Evolutionary conservation across 2,329 filamentous ascomycete genomes (phyloP), one percentile per base, ranked within the genome.

Genomic region (Cladosporium sp.): DNA sequence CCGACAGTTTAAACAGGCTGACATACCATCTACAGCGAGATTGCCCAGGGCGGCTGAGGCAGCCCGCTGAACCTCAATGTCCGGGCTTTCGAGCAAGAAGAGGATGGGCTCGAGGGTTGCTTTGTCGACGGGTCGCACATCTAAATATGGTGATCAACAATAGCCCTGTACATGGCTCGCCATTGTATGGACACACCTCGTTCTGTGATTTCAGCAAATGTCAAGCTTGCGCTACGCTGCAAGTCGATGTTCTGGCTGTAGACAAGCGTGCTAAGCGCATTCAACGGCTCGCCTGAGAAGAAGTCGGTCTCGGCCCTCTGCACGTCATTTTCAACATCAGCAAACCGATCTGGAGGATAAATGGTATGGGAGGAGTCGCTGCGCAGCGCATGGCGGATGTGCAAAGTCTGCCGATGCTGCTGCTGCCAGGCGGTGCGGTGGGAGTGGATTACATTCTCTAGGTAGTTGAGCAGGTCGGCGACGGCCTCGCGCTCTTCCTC

Each of bases 241-340:
- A 98, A 79, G 69, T 98, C 93, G 67, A 98, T 91, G 73, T 98
- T 98, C 71, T 97, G 91, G 51, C 93, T 98, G 69, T 95, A 98
- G 51, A 98, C 93, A 20, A 98, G 80, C 11, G 92, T 98, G 71
- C 89, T 96, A 51, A 98, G 76, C 39, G 93, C 92, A 71, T 87
- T 86, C 51, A 98, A 82, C 39, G 93, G 93, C 66, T 96, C 91
- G 71, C 93, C 93, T 32, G 88, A 85, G 73, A 98, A 98, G 81
- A 98, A 98, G 71, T 98, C 92, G 62, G 91, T 97, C 70, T 98
- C 93, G 66, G 85, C 86, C 67, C 93, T 86, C 93, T 96, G 68
- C 53, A 32, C 25, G 43, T 47, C 25, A 50, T 27, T n/a, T 18
- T 38, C 32, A 12, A 22, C 18, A 38, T 50, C 39, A 50, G 48